These are phyloP conservation scores for Arachis hypogaea DNA, from an alignment of 306 rosid genomes.

Conservation along the genomic window DNA sequence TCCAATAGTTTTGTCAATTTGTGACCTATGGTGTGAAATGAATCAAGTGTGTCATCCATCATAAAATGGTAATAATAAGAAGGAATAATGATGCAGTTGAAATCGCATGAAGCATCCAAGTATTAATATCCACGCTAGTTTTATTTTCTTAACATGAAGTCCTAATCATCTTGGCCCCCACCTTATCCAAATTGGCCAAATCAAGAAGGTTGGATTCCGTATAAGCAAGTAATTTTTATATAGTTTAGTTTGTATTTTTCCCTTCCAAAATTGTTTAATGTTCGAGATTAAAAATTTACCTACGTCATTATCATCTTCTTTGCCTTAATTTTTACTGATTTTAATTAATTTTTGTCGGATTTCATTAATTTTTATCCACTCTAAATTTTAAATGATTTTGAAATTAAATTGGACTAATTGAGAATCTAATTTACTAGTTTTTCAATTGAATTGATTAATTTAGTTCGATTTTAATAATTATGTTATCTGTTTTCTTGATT, in stretches of 20 bases:
- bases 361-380: too few species aligned
- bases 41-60: constrained; percentile 45
- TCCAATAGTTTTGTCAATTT: constrained; percentile 18
- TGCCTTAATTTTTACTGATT: too few species aligned
- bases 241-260: neutral
- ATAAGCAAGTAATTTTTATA: constrained; percentile 9
- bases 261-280: neutral
- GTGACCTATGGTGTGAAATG: constrained; percentile 48
- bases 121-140: constrained; percentile 21
- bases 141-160: constrained; percentile 11
- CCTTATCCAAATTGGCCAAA: constrained; percentile 39
- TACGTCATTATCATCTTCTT: neutral
- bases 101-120: constrained; percentile 24
- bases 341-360: too few species aligned
- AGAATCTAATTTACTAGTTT: too few species aligned
- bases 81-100: constrained; percentile 27
- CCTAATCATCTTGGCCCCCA: constrained; percentile 29
- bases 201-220: constrained; percentile 6
- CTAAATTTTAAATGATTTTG: too few species aligned
- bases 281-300: neutral
- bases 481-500: too few species aligned
- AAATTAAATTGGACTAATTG: too few species aligned
- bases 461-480: too few species aligned
- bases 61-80: constrained; percentile 10
- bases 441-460: too few species aligned